A percentile compares a stretch with the other conserved stretches of the same genome.
phyloP scores from a whole-genome alignment of 345 rosid species.

The Populus tremula region DNA sequence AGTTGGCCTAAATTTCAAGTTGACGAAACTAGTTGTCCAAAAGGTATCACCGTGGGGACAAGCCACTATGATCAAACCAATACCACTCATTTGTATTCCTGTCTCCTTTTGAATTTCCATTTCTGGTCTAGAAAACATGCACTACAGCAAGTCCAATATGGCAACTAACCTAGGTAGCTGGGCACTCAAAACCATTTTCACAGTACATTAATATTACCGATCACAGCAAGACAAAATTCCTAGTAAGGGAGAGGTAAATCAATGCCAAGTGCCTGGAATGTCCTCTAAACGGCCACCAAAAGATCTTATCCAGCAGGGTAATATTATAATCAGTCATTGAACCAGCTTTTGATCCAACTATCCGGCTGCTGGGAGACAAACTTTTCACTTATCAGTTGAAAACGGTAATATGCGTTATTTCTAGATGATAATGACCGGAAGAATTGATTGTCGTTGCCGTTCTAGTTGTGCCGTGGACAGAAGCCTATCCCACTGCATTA shows the following conservation, averaged over 20 bases:
- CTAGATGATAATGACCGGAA: too few species aligned
- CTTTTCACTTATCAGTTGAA: too few species aligned
- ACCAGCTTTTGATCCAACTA: too few species aligned
- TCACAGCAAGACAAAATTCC: neutral
- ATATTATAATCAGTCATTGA: too few species aligned
- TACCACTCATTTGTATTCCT: neutral
- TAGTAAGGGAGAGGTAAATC: neutral
- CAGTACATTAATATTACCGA: neutral
- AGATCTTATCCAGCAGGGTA: too few species aligned
- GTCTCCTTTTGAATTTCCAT: neutral
- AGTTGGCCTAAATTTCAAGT: neutral
- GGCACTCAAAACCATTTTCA: neutral
- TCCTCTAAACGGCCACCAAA: too few species aligned
- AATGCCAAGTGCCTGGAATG: too few species aligned
- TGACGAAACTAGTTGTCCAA: neutral
- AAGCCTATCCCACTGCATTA: too few species aligned
- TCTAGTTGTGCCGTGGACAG: too few species aligned
- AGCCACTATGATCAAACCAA: neutral
- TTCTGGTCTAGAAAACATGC: neutral
- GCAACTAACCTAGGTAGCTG: neutral
- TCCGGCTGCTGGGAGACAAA: too few species aligned
- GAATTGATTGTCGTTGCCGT: too few species aligned
- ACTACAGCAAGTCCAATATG: neutral
- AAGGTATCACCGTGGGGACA: neutral
- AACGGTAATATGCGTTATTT: too few species aligned